Evolutionary conservation across 192 early-diverging fungal genomes (phyloP), one percentile per base, ranked within the genome.

Genomic region (Umbelopsis vinacea): DNA sequence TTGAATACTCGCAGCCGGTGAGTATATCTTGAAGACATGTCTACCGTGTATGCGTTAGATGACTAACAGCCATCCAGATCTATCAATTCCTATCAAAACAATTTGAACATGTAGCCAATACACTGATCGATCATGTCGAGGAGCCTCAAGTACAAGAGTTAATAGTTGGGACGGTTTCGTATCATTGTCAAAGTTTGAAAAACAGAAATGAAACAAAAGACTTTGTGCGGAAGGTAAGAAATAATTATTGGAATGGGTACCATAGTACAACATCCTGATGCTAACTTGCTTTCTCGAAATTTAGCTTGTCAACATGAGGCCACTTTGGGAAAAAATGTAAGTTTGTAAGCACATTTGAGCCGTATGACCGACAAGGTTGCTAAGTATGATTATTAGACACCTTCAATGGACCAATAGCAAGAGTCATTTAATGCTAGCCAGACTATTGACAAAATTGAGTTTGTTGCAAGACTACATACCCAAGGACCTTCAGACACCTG

Each of bases 281-380:
- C 12, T 54, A 54, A 71, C 69, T 2, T 43, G 5, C 11, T 9
- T 71, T 71, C 22, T 29, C 22, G 22, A 43, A 17, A 50, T 19
- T 47, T 57, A 81, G 74, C 47, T 82, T 29, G 60, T 76, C 14
- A 67, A n/a, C 22, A 71, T 76, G 47, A 68, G 60, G 40, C 52
- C 75, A 6, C 72, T 79, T 9, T 68, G 83, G 14, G 47, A 71
- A n/a, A 70, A 46, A 38, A 74, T 84, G 83, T 84, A 78, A 66
- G 76, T 69, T 24, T 37, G 9, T 12, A 37, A 15, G 15, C 14
- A 33, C 10, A 17, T 15, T 17, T 19, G 17, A 6, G 17, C 17
- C n/a, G 15, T 19, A 50, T 15, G 11, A 12, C 40, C 0, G 6
- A 7, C 40, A 43, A 11, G 5, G 40, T 21, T 50, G 5, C 15